Evolutionary conservation across 768 basidiomycete genomes (phyloP).

Genomic region (Lactarius sp.): DNA sequence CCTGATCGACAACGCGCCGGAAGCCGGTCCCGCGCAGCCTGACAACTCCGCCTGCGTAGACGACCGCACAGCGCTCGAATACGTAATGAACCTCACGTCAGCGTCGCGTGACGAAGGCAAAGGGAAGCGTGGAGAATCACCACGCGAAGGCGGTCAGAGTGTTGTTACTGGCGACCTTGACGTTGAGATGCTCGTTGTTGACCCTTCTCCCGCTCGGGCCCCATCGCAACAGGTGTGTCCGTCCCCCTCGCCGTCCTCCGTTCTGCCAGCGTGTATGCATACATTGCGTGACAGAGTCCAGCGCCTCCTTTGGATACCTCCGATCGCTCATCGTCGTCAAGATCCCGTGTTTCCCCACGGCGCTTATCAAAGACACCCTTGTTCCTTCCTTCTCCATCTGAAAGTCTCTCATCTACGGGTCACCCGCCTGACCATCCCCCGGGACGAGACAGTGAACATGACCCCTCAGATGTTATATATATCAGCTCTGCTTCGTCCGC

Average conservation of each 20-base stretch:
- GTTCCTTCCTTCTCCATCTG: constrained; percentile 15
- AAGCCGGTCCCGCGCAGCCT: neutral
- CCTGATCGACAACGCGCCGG: neutral
- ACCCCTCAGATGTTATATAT: constrained; percentile 7
- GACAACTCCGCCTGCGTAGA: neutral
- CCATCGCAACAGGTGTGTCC: constrained; percentile 4
- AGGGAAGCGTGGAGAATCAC: neutral
- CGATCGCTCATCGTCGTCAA: neutral
- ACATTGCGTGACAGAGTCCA: constrained; percentile 1
- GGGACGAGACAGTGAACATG: neutral
- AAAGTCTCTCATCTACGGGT: neutral
- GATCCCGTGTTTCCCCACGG: neutral
- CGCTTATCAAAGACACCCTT: constrained; percentile 8
- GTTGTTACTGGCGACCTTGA: neutral
- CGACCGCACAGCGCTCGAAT: neutral
- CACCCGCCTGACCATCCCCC: neutral
- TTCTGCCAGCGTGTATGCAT: neutral
- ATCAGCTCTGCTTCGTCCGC: constrained; percentile 1
- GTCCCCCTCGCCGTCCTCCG: neutral
- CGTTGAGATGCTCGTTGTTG: neutral
- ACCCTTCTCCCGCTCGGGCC: neutral
- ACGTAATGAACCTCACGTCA: neutral
- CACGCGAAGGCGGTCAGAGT: neutral
- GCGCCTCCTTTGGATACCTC: neutral
- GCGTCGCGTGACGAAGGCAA: neutral